Evolutionary conservation across 2,329 filamentous ascomycete genomes (phyloP).

Genomic region (Phoma sp.): DNA sequence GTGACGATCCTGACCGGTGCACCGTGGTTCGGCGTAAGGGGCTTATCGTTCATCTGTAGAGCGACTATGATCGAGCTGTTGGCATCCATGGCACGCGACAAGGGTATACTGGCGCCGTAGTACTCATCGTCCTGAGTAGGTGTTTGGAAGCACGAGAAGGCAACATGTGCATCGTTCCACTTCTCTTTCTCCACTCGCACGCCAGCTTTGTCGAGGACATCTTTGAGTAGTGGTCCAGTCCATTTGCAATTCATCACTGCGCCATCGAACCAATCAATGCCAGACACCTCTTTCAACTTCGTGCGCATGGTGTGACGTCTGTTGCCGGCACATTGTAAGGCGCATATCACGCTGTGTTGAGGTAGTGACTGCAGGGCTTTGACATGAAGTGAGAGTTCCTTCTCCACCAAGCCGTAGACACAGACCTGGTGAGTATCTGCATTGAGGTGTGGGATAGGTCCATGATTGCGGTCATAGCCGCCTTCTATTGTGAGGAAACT

Average conservation of each 20-base stretch:
- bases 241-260: constrained; percentile 67
- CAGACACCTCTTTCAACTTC: constrained; percentile 63
- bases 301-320: constrained; percentile 67
- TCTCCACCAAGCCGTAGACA: constrained; percentile 58
- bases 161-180: constrained; percentile 55
- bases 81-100: constrained; percentile 32
- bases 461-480: constrained; percentile 66
- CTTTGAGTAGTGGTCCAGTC: constrained; percentile 58
- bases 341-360: constrained; percentile 63
- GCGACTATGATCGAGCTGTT: constrained; percentile 31
- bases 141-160: constrained; percentile 61
- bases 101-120: constrained; percentile 64
- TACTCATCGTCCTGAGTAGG: constrained; percentile 63
- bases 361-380: constrained; percentile 56
- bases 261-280: constrained; percentile 66
- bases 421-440: constrained; percentile 51
- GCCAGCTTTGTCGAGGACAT: constrained; percentile 58
- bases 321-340: constrained; percentile 67
- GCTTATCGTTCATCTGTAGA: constrained; percentile 57
- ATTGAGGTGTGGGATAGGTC: constrained; percentile 57
- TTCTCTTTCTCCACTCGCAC: constrained; percentile 44
- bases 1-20: constrained; percentile 59
- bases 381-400: constrained; percentile 54
- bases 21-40: constrained; percentile 58
- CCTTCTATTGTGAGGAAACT: constrained; percentile 57